Conservation (phyloP, 2,329 filamentous ascomycete genomes). For the Exophiala calicioides region DNA sequence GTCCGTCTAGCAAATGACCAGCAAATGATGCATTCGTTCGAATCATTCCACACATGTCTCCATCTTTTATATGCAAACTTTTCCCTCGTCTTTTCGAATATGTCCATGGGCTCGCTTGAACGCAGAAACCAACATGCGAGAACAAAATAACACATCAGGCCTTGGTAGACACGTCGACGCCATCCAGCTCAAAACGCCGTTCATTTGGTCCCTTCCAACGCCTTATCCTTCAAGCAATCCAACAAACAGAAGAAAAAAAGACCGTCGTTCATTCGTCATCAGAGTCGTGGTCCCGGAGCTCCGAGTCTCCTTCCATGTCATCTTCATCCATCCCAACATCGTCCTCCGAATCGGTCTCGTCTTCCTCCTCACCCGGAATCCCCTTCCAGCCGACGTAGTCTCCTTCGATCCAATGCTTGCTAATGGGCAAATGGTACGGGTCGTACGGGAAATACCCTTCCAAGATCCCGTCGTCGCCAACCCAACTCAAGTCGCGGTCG, state of each 20-base stretch:
- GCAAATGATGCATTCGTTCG: slow-evolving; percentile 2
- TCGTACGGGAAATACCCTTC: slow-evolving; percentile 98
- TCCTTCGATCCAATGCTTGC: slow-evolving; percentile 81
- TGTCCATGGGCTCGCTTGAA: slow-evolving; percentile 21
- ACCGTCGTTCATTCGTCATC: slow-evolving; percentile 20
- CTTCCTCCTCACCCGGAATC: slow-evolving; percentile 67
- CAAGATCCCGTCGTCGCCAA: slow-evolving; percentile 77
- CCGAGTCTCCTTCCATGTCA: slow-evolving; percentile 48
- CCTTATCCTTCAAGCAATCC: not conserved
- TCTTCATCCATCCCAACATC: slow-evolving; percentile 37
- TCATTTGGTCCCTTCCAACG: not conserved
- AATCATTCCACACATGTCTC: slow-evolving; percentile 15
- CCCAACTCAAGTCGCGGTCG: slow-evolving; percentile 57
- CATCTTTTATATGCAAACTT: slow-evolving; percentile 16
- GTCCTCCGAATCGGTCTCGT: slow-evolving; percentile 56
- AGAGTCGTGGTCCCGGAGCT: slow-evolving; percentile 33
- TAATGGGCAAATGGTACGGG: slow-evolving; percentile 85
- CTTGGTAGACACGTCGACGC: too few species aligned
- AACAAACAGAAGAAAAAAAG: not conserved
- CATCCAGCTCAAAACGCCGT: not conserved
- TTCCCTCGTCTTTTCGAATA: too few species aligned
- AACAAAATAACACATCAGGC: too few species aligned
- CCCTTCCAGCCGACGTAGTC: slow-evolving; percentile 82
- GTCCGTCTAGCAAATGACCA: too few species aligned
- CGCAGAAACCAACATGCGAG: slow-evolving; percentile 5